Base-by-base conservation (phyloP, 2,329 filamentous ascomycete species). In the Hypoxylon sp. region DNA sequence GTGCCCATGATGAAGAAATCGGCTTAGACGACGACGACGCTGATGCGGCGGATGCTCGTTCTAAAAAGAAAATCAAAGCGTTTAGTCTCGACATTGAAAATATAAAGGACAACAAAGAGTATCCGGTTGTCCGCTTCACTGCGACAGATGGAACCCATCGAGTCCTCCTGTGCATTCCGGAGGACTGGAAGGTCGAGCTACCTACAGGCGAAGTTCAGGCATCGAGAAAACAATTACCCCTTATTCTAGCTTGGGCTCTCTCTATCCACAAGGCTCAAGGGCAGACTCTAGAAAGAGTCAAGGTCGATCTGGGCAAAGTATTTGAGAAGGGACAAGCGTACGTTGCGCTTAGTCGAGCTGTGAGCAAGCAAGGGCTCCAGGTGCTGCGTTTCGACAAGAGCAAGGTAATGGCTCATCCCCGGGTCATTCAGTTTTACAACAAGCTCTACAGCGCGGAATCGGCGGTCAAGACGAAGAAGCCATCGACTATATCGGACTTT, bases 251-350 rank as follows among this genome's bases (percentile, higher is more conserved):
- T 0, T 99, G 96, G 96, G 96, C 96, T 1, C 82, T 99, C 19
- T 97, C 94, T 0, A 99, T 99, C 66, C 96, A 99, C 84, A 99
- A 99, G 81, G 96, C 96, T 0, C 95, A 98, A 78, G 95, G 95
- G 1, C 95, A 98, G 79, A 98, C 95, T 0, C 83, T 98, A 27
- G 94, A 97, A 76, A 87, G 95, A 55, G 96, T 99, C 66, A 97
- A 97, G 77, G 96, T 99, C 27, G 94, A 99, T 77, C 85, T 99
- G 0, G 92, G 93, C 31, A 92, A 89, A 68, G 93, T 97, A 0
- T 99, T 99, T 75, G 96, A 99, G 79, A 98, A 97, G 80, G 96
- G 96, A 0, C 96, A 99, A 79, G 96, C 96, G 5, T 99, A 99
- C 77, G 96, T 99, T 56, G 96, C 96, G 56, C 88, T 99, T 13